Conservation (phyloP, 495 filamentous ascomycete species). For the Penicillium steckii region DNA sequence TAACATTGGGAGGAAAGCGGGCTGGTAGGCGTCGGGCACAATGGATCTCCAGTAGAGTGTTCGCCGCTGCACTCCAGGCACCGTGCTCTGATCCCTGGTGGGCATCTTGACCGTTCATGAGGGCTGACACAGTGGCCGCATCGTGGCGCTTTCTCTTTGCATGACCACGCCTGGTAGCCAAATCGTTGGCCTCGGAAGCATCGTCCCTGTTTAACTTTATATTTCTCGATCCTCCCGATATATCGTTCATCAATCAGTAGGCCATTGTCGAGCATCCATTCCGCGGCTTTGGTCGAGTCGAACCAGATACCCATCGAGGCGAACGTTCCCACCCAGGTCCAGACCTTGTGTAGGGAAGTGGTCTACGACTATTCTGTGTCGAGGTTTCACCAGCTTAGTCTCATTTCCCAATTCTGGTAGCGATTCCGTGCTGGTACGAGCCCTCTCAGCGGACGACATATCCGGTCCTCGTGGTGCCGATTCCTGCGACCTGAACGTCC, state of each 20-base stretch:
- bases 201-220: constrained; percentile 20
- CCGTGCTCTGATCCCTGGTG: constrained; percentile 16
- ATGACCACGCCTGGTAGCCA: constrained; percentile 29
- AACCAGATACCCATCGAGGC: constrained; percentile 22
- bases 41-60: constrained; percentile 21
- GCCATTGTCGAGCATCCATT: constrained; percentile 20
- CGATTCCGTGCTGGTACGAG: constrained; percentile 15
- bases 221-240: constrained; percentile 17
- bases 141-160: constrained; percentile 22
- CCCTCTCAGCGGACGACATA: constrained; percentile 18
- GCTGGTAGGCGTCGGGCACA: constrained; percentile 8
- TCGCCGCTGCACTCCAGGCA: constrained; percentile 23
- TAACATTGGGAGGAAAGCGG: constrained; percentile 14
- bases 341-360: constrained; percentile 23
- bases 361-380: constrained; percentile 20
- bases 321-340: constrained; percentile 23
- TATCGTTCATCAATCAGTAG: constrained; percentile 21
- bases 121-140: constrained; percentile 26
- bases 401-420: constrained; percentile 15
- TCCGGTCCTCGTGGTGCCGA: constrained; percentile 18
- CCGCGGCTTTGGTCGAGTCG: constrained; percentile 20
- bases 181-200: constrained; percentile 28
- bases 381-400: constrained; percentile 19
- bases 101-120: constrained; percentile 19
- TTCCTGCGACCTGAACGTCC: constrained; percentile 12